phyloP scores from a whole-genome alignment of 2,329 filamentous ascomycete genomes.

The Cordyceps cicadae region DNA sequence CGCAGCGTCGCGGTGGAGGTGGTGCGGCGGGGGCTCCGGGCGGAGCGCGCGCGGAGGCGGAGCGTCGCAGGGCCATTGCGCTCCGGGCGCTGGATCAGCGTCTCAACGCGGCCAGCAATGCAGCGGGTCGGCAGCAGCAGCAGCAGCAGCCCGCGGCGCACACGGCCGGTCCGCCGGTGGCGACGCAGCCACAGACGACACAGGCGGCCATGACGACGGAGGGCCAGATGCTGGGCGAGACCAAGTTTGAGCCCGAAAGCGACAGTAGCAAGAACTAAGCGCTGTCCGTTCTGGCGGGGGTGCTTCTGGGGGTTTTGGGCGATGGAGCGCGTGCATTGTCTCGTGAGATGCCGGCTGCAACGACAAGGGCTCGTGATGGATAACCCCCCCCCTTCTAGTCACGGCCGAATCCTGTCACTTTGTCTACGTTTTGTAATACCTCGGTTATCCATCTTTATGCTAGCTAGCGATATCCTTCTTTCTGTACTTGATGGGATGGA shows the following conservation, averaged over 20 bases:
- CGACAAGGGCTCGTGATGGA: background rate
- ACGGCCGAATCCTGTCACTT: background rate
- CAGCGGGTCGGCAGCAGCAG: conserved; percentile 17
- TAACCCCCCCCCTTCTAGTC: background rate
- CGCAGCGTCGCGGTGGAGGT: conserved; percentile 40
- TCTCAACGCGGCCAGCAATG: conserved; percentile 69
- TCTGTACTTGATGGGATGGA: background rate
- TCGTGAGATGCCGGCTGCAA: background rate
- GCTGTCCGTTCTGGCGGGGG: too few species aligned
- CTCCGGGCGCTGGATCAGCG: conserved; percentile 88
- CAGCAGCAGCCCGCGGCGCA: conserved; percentile 26
- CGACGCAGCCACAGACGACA: conserved; percentile 46
- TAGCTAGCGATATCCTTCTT: background rate
- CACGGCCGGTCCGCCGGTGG: conserved; percentile 46
- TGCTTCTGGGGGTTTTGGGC: background rate
- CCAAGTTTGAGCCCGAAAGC: conserved; percentile 55
- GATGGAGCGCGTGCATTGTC: background rate
- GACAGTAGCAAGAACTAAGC: conserved; percentile 22
- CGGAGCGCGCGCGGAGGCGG: conserved; percentile 80
- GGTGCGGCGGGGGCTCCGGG: conserved; percentile 32
- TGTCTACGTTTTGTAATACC: background rate
- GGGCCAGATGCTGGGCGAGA: conserved; percentile 54
- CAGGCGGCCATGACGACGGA: conserved; percentile 50
- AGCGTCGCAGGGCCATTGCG: conserved; percentile 78
- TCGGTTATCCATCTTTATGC: background rate